Percentiles rank a stretch among this genome's conserved stretches.
These are phyloP conservation scores for Plantago elongata DNA, from an alignment of 257 asterid species.

Conservation along the genomic window DNA sequence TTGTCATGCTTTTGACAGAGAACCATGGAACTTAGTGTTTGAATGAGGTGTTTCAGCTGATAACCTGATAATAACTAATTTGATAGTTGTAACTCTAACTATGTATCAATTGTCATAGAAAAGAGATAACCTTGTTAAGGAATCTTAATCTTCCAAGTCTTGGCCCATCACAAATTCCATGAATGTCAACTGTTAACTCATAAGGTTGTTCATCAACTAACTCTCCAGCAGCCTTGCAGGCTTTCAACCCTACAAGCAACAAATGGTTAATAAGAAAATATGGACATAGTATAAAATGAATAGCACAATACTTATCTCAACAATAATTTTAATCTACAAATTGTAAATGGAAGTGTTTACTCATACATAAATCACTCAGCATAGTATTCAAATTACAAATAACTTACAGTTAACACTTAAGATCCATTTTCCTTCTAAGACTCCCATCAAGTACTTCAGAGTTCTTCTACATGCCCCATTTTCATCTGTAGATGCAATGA, in stretches of 20 bases:
- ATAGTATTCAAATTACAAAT: not conserved
- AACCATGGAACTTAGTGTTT: too few relatives aligned
- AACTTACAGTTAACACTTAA: constrained; percentile 66
- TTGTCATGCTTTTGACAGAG: too few relatives aligned
- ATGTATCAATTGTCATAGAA: not conserved
- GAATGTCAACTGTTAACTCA: constrained; percentile 73
- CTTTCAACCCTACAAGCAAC: constrained; percentile 58
- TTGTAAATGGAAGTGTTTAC: not conserved
- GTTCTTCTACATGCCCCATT: constrained; percentile 87
- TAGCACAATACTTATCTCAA: not conserved
- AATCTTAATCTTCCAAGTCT: constrained; percentile 73
- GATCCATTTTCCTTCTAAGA: constrained; percentile 93
- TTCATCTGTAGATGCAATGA: constrained; percentile 73
- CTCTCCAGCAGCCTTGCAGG: constrained; percentile 62
- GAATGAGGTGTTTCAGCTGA: too few relatives aligned
- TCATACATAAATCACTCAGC: not conserved
- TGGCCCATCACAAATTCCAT: constrained; percentile 77
- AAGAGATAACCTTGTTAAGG: constrained; percentile 51
- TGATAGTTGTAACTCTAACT: too few relatives aligned
- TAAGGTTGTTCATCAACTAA: constrained; percentile 58
- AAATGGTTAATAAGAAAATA: not conserved
- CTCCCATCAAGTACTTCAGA: constrained; percentile 81
- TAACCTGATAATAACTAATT: too few relatives aligned
- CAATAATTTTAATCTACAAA: not conserved
- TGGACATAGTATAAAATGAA: not conserved